Conservation (phyloP, 2,329 filamentous ascomycete genomes). For the Chrysosphaeria jannelii region DNA sequence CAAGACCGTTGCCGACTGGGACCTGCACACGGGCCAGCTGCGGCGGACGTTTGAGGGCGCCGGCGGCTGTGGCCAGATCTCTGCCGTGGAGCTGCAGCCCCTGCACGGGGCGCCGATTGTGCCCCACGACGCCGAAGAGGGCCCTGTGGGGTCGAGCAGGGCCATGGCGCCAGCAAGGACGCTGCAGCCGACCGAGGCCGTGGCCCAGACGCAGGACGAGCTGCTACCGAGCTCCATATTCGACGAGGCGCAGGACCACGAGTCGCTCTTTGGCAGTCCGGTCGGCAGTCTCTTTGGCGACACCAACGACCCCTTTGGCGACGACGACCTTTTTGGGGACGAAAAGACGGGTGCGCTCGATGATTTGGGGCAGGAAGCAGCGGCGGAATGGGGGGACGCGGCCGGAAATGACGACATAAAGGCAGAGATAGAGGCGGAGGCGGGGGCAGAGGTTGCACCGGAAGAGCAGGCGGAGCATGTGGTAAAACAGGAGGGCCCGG, state of each 20-base stretch:
- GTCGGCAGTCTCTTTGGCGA: constrained; percentile 75
- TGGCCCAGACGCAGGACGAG: too few species aligned
- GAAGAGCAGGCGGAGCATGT: too few species aligned
- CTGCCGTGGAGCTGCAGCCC: constrained; percentile 60
- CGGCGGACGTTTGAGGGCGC: constrained; percentile 44
- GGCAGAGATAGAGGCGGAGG: too few species aligned
- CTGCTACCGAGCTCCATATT: constrained; percentile 5
- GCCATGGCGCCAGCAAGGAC: constrained; percentile 5
- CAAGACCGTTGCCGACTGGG: constrained; percentile 83
- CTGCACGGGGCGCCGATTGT: constrained; percentile 47
- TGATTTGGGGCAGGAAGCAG: too few species aligned
- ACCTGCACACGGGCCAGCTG: constrained; percentile 57
- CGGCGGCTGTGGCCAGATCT: constrained; percentile 59
- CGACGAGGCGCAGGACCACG: constrained; percentile 25
- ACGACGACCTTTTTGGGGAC: constrained; percentile 48
- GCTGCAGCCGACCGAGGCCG: too few species aligned
- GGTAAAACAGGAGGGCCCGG: constrained; percentile 1
- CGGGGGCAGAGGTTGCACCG: too few species aligned
- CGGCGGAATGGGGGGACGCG: too few species aligned
- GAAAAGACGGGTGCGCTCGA: too few species aligned
- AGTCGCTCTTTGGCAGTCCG: constrained; percentile 57
- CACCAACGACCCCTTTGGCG: constrained; percentile 38
- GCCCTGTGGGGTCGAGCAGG: constrained; percentile 18
- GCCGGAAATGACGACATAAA: too few species aligned
- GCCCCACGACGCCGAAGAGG: constrained; percentile 27